Evolutionary conservation across 2,329 filamentous ascomycete genomes (phyloP), one percentile per base, ranked within the genome.

Genomic region (Colletotrichum sp.): DNA sequence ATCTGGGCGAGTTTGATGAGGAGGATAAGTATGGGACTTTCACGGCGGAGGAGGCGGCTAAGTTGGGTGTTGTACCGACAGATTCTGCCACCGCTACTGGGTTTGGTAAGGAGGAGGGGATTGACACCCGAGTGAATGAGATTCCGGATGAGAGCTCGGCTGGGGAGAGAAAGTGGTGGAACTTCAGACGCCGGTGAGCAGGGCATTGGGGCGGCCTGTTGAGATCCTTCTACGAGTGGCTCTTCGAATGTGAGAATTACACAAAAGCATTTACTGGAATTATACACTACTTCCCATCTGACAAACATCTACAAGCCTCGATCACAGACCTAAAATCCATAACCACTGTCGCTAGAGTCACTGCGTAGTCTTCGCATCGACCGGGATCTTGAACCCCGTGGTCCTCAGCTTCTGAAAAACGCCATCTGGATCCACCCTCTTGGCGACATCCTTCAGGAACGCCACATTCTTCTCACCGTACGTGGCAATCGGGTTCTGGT

Each of bases 1-100:
- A 84, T 10, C 80, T 86, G 78, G 86, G 85, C 18, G 83, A 87
- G 70, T 85, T 84, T 48, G 87, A 89, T 66, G 80, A 84, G 6
- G 78, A 84, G 9, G 87, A 89, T 75, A 66, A 85, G 15, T 89
- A 86, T 69, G 85, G 84, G 24, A 88, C 87, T 0, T 88, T 89
- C 71, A 87, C 86, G 0, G 73, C 80, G 2, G 79, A 80, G 13
- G 87, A 89, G 79, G 87, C 87, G 24, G 81, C 79, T 6, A 84
- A 83, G 66, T 73, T 86, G 38, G 84, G 85, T 6, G 79, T 87
- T n/a, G 72, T 80, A n/a, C 80, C 82, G 13, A 78, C 60, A 15
- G 72, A 75, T 3, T 55, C 16, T 13, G 48, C 58, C 6, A 12
- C 18, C 1, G 4, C 61, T 30, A 34, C 3, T 2, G 60, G 24